Percentiles rank a stretch among this genome's conserved stretches.
Evolutionary conservation across 148 eudicot species (phyloP).

Genomic region (Beta vulgaris): DNA sequence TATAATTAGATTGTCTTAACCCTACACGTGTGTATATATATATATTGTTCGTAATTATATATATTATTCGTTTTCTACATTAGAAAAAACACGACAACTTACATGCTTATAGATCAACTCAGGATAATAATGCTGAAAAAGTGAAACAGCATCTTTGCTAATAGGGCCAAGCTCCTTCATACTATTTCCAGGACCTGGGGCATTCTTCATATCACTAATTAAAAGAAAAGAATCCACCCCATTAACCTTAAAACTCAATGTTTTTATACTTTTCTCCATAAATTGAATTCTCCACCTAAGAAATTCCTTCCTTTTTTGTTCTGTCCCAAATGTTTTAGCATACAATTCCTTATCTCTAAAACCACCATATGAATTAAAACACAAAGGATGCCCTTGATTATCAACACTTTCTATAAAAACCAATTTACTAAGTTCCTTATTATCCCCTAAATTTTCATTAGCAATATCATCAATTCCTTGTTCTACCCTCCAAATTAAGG

Average conservation of each 20-base stretch:
- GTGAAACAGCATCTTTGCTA: constrained; percentile 40
- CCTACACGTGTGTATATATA: too few species aligned
- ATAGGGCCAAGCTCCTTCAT: constrained; percentile 46
- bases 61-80: too few species aligned
- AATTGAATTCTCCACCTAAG: constrained; percentile 69
- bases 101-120: constrained; percentile 56
- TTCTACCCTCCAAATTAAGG: constrained; percentile 60
- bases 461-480: constrained; percentile 34
- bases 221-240: constrained; percentile 50
- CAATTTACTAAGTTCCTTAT: constrained; percentile 32
- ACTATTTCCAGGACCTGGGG: constrained; percentile 38
- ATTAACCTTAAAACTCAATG: constrained; percentile 45
- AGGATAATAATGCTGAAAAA: constrained; percentile 71
- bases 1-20: too few species aligned
- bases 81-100: constrained; percentile 26
- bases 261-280: constrained; percentile 56
- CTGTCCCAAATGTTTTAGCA: constrained; percentile 35
- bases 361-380: constrained; percentile 45
- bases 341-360: constrained; percentile 41
- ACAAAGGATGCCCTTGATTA: constrained; percentile 61
- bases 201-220: constrained; percentile 69
- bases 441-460: constrained; percentile 34
- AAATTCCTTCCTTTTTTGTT: constrained; percentile 38
- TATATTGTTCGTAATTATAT: too few species aligned
- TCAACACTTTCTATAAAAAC: constrained; percentile 43